Conservation (phyloP, 2,329 filamentous ascomycete species). For the Xylaria sp. region DNA sequence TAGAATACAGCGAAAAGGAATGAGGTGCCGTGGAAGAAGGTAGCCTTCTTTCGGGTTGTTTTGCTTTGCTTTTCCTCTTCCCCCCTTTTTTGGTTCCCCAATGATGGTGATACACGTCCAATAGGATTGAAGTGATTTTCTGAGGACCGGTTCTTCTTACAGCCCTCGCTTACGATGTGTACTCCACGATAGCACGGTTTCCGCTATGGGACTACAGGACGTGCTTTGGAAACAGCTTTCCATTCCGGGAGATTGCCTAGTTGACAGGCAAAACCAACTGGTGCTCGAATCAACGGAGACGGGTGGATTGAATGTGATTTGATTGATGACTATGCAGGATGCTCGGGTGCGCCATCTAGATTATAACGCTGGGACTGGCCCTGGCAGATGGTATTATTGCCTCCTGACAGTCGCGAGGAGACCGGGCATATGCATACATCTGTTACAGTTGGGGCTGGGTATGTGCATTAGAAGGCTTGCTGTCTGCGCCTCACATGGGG, state of each 20-base stretch:
- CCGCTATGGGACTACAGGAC: background rate
- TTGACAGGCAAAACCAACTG: background rate
- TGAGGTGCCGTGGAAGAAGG: background rate
- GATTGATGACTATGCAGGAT: constrained; percentile 13
- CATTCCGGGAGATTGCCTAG: background rate
- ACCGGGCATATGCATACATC: constrained; percentile 19
- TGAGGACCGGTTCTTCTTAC: background rate
- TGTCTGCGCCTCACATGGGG: constrained; percentile 13
- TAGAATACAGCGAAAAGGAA: background rate
- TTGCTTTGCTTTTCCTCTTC: background rate
- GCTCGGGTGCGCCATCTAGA: constrained; percentile 13
- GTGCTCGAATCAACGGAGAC: background rate
- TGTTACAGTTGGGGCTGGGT: constrained; percentile 9
- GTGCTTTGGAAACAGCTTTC: background rate
- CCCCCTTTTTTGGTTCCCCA: background rate
- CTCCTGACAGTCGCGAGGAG: constrained; percentile 10
- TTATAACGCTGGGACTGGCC: constrained; percentile 3
- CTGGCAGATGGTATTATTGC: constrained; percentile 9
- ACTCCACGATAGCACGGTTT: background rate
- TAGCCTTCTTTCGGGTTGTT: background rate
- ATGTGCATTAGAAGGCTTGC: constrained; percentile 8
- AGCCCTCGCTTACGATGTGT: background rate
- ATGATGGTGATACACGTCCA: background rate
- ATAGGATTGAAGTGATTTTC: background rate
- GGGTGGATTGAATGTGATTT: background rate